Evolutionary conservation across 2,329 filamentous ascomycete species (phyloP), one percentile per base, ranked within the genome.

Genomic region (Emericellopsis atlantica): DNA sequence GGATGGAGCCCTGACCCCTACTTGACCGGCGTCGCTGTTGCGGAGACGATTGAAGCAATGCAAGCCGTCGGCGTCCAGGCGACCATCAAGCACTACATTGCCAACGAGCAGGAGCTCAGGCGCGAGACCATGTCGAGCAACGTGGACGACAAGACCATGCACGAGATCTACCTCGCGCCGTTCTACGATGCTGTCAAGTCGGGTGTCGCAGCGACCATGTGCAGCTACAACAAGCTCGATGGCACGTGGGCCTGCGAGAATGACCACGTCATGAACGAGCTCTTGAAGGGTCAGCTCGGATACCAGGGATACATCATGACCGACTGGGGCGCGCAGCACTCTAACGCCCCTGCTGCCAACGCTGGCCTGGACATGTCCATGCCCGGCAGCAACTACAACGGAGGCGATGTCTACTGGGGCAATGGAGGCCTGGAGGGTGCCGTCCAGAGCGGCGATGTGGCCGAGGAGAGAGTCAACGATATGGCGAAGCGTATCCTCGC

Each of bases 1-100:
- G 84, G 79, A 0, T 92, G 90, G 54, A 81, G 83, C 0, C 69
- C 79, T 1, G 86, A 93, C 53, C 84, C 86, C 0, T 86, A 90
- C 40, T 68, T 92, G 1, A 45, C 76, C 16, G 81, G 79, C 15
- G 65, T 81, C 46, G 75, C 71, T 9, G 76, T 79, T 53, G 66
- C 65, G 14, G 70, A 79, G 55, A 81, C 78, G 0, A 67, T 84
- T 41, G 62, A 71, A 47, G 81, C 67, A 0, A 67, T 76, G 56
- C 72, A 77, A 55, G 60, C 56, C 29, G 65, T 57, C 14, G 69
- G 69, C 18, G 60, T 74, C 36, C 63, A 67, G 50, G 67, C 70
- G 9, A 70, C 67, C 4, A 59, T 70, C 43, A 74, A 76, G 57
- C 73, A 86, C 55, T 84, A 65, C 48, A 69, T 84, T 40, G 70